These are phyloP conservation scores for Sindora glabra DNA, from an alignment of 306 rosid genomes.

Conservation along the genomic window DNA sequence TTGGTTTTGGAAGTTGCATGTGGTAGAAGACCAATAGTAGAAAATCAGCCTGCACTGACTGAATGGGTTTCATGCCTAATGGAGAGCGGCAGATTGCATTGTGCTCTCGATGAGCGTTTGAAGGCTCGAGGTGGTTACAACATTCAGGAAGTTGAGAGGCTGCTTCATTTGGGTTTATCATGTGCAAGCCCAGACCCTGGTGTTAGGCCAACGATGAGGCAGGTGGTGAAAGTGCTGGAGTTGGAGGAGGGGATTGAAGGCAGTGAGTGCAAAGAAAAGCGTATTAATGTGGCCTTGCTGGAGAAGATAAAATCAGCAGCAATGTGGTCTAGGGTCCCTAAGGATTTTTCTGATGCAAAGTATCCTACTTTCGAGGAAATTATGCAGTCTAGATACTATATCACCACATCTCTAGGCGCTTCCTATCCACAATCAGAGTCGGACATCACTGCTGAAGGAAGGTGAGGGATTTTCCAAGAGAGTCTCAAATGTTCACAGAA, in stretches of 20 bases:
- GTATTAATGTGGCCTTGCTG: constrained; percentile 18
- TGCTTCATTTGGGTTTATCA: constrained; percentile 42
- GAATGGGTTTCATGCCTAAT: constrained; percentile 32
- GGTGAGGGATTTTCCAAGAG: too few species aligned
- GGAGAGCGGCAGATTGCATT: constrained; percentile 29
- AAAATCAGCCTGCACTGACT: constrained; percentile 38
- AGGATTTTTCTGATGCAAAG: neutral
- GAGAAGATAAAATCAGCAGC: constrained; percentile 24
- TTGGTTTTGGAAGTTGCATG: constrained; percentile 40
- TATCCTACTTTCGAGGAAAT: constrained; percentile 38
- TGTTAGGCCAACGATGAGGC: constrained; percentile 49
- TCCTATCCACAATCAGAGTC: too few species aligned
- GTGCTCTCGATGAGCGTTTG: constrained; percentile 37
- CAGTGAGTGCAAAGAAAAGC: too few species aligned
- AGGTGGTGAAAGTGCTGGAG: constrained; percentile 44
- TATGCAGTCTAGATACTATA: too few species aligned
- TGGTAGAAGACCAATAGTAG: constrained; percentile 42
- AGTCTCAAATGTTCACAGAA: too few species aligned
- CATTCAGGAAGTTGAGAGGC: constrained; percentile 32
- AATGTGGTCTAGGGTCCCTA: neutral
- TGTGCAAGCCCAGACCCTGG: constrained; percentile 42
- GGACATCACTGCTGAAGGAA: too few species aligned
- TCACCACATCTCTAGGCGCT: too few species aligned
- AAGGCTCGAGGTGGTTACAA: constrained; percentile 8
- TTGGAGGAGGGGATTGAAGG: too few species aligned